Evolutionary conservation across 768 basidiomycete species (phyloP).

Genomic region (Agaricus bisporus): DNA sequence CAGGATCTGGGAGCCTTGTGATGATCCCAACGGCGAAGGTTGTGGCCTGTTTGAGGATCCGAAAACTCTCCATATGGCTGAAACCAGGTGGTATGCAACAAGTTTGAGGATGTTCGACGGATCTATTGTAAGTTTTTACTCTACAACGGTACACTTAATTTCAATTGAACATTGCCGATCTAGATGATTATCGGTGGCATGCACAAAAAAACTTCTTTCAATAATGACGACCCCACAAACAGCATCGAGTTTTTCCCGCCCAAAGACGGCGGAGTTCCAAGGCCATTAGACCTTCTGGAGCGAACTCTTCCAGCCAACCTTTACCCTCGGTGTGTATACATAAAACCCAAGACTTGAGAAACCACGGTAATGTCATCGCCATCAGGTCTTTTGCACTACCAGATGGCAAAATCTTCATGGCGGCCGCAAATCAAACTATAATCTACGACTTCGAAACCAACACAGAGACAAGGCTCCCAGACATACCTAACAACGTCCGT

Average conservation of each 20-base stretch:
- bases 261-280: constrained; percentile 29
- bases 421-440: constrained; percentile 35
- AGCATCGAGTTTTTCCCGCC: constrained; percentile 33
- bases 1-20: constrained; percentile 36
- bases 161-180: too few species aligned
- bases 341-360: not conserved
- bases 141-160: not conserved
- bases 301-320: constrained; percentile 22
- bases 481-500: constrained; percentile 39
- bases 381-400: constrained; percentile 29
- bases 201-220: constrained; percentile 40
- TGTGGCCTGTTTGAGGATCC: constrained; percentile 33
- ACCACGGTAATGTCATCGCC: not conserved
- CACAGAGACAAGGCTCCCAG: constrained; percentile 31
- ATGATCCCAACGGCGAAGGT: constrained; percentile 20
- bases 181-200: constrained; percentile 25
- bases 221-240: constrained; percentile 54
- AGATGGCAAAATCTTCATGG: constrained; percentile 34
- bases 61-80: constrained; percentile 24
- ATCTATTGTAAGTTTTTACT: constrained; percentile 25
- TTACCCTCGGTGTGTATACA: constrained; percentile 21
- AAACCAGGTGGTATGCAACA: constrained; percentile 36
- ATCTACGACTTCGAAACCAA: constrained; percentile 33
- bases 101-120: constrained; percentile 28
- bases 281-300: constrained; percentile 21